Percentiles rank a stretch among this genome's conserved stretches.
Evolutionary conservation across 805 yeast species (phyloP).

Genomic region (Metschnikowia picachoensis): DNA sequence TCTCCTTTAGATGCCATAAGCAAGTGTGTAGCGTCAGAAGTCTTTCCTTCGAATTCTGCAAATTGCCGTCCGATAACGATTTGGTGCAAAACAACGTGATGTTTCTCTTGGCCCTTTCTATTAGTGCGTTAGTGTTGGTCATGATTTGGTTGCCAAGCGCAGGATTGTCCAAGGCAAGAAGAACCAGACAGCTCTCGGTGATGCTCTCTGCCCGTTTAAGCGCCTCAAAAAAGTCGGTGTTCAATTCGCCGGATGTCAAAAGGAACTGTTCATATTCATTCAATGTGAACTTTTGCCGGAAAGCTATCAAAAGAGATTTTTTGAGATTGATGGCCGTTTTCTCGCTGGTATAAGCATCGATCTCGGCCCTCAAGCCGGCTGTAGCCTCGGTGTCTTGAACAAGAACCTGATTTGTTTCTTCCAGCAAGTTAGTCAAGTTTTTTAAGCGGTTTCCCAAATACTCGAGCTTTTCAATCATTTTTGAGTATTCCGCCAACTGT

Average conservation of each 20-base stretch:
- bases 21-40: slow-evolving; percentile 30
- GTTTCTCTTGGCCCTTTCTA: slow-evolving; percentile 38
- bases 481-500: slow-evolving; percentile 32
- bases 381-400: slow-evolving; percentile 22
- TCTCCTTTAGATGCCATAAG: slow-evolving; percentile 28
- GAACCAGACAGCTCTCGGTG: slow-evolving; percentile 61
- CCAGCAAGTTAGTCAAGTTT: slow-evolving; percentile 10
- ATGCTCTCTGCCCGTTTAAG: slow-evolving; percentile 61
- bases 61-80: slow-evolving; percentile 29
- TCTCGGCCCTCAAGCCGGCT: slow-evolving; percentile 20
- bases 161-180: slow-evolving; percentile 68
- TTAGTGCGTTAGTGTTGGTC: slow-evolving; percentile 48
- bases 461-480: slow-evolving; percentile 25
- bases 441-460: slow-evolving; percentile 13
- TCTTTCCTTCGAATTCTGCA: slow-evolving; percentile 24
- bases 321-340: slow-evolving; percentile 41
- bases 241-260: slow-evolving; percentile 44
- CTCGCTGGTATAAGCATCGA: slow-evolving; percentile 27
- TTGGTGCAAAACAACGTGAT: slow-evolving; percentile 30
- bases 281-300: slow-evolving; percentile 62
- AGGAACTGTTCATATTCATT: slow-evolving; percentile 67
- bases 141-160: slow-evolving; percentile 63
- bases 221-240: slow-evolving; percentile 55
- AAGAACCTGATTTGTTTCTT: slow-evolving; percentile 41
- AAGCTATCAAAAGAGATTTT: slow-evolving; percentile 47